Evolutionary conservation across 1,284 basidiomycete genomes (phyloP).

Genomic region (Lentinula novae-zelandiae): DNA sequence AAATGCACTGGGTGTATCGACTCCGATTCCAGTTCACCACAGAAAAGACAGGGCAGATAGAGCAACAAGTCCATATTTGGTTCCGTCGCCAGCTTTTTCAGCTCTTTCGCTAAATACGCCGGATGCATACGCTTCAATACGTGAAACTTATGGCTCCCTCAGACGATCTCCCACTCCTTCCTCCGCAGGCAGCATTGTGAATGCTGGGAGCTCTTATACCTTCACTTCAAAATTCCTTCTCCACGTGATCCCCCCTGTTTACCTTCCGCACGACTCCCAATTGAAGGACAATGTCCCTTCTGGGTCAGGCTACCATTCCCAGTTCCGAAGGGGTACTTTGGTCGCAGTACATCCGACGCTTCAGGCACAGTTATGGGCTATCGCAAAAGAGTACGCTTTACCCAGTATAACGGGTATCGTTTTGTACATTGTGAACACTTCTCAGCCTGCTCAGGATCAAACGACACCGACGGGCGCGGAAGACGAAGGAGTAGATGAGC

Average conservation of each 20-base stretch:
- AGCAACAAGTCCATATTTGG: constrained; percentile 17
- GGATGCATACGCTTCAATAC: constrained; percentile 28
- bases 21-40: constrained; percentile 57
- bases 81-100: constrained; percentile 33
- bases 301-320: constrained; percentile 71
- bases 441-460: constrained; percentile 14
- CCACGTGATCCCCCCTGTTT: constrained; percentile 70
- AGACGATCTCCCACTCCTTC: constrained; percentile 61
- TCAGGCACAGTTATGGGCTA: constrained; percentile 70
- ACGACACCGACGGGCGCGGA: constrained; percentile 13
- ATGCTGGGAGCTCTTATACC: constrained; percentile 28
- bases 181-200: constrained; percentile 28
- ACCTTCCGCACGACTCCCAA: constrained; percentile 56
- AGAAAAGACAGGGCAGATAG: constrained; percentile 3
- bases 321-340: constrained; percentile 72
- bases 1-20: constrained; percentile 76
- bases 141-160: constrained; percentile 14
- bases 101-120: constrained; percentile 27
- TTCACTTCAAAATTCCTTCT: constrained; percentile 62
- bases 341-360: constrained; percentile 71
- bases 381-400: constrained; percentile 83
- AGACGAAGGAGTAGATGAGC: constrained; percentile 42
- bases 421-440: constrained; percentile 61
- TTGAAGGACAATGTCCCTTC: constrained; percentile 39
- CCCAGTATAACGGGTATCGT: constrained; percentile 76